Evolutionary conservation across 2,329 filamentous ascomycete species (phyloP).

Genomic region (Ceratocystis diversiconidia): DNA sequence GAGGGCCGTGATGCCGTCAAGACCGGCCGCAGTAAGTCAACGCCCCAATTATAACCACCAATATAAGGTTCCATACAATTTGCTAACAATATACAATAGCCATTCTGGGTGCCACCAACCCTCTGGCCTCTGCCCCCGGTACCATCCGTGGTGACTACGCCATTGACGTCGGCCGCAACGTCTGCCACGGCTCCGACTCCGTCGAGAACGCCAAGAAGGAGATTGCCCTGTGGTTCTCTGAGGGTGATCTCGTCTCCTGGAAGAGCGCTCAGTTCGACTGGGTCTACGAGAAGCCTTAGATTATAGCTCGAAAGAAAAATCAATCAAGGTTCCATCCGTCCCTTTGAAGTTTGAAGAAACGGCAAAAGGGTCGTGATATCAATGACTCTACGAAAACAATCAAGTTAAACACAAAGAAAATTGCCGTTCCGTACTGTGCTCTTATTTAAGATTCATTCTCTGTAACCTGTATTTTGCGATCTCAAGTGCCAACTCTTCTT

Average conservation of each 20-base stretch:
- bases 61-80: constrained; percentile 14
- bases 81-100: constrained; percentile 29
- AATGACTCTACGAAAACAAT: constrained; percentile 18
- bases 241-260: constrained; percentile 71
- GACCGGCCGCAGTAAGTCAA: constrained; percentile 68
- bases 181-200: constrained; percentile 98
- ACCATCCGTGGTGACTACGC: constrained; percentile 95
- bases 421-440: background rate
- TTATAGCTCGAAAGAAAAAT: constrained; percentile 10
- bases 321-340: constrained; percentile 3
- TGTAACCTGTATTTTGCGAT: background rate
- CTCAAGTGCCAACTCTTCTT: background rate
- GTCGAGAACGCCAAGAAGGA: constrained; percentile 99
- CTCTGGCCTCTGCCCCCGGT: constrained; percentile 79
- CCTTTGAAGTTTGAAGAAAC: background rate
- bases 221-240: constrained; percentile 96
- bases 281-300: constrained; percentile 83
- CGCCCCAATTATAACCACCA: background rate
- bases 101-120: constrained; percentile 98
- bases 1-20: constrained; percentile 98
- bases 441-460: background rate
- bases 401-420: constrained; percentile 10
- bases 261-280: constrained; percentile 76
- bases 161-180: constrained; percentile 78
- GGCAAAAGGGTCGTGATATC: background rate